A percentile compares a stretch with the other conserved stretches of the same genome.
These are phyloP conservation scores for Margaritispora aquatica DNA, from an alignment of 495 filamentous ascomycete genomes.

Conservation along the genomic window DNA sequence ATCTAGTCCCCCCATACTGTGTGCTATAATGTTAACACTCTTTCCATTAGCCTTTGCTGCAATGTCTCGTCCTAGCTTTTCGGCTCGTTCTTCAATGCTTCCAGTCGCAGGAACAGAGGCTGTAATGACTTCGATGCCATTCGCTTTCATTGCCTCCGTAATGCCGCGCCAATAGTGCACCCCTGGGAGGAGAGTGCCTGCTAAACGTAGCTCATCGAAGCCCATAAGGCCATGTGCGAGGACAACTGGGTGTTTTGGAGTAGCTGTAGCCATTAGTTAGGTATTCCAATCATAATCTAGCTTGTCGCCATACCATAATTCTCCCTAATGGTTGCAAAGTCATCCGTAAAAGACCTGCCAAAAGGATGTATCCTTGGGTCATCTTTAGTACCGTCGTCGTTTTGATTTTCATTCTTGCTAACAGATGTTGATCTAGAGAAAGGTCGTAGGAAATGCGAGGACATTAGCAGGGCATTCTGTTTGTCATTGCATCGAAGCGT, in stretches of 20 bases:
- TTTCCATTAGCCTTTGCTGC: constrained; percentile 58
- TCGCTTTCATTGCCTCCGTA: constrained; percentile 63
- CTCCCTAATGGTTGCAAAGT: constrained; percentile 66
- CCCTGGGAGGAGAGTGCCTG: constrained; percentile 62
- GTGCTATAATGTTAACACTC: constrained; percentile 85
- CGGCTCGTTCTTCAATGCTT: constrained; percentile 71
- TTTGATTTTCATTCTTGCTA: constrained; percentile 15
- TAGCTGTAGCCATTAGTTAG: constrained; percentile 30
- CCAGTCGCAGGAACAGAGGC: constrained; percentile 72
- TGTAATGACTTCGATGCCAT: constrained; percentile 73
- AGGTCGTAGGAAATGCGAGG: background rate
- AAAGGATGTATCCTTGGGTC: constrained; percentile 58
- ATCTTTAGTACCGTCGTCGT: constrained; percentile 21
- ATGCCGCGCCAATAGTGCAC: constrained; percentile 94
- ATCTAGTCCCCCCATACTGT: constrained; percentile 73
- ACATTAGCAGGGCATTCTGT: background rate
- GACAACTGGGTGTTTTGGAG: constrained; percentile 66
- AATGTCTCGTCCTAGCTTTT: constrained; percentile 59
- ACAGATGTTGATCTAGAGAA: background rate
- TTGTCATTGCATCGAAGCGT: background rate
- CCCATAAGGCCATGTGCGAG: constrained; percentile 89
- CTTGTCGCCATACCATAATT: constrained; percentile 52
- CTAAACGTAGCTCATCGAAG: constrained; percentile 76
- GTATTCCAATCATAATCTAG: background rate
- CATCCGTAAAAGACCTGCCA: constrained; percentile 65